Conservation (phyloP, 2,329 filamentous ascomycete genomes). For the Botrytis squamosa region DNA sequence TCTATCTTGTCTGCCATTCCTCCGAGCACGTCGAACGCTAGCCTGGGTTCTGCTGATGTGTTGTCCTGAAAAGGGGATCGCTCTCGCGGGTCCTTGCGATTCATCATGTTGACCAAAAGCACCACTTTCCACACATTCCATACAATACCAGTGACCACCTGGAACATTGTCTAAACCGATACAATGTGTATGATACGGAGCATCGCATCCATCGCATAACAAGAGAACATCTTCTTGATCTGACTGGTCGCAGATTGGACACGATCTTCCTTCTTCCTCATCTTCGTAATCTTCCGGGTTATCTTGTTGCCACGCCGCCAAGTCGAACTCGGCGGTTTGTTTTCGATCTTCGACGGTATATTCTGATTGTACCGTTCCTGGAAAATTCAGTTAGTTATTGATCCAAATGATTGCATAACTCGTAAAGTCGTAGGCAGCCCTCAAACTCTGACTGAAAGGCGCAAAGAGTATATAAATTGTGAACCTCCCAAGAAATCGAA, state of each 20-base stretch:
- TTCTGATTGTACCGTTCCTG: constrained; percentile 56
- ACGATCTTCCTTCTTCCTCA: constrained; percentile 67
- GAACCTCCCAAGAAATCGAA: neutral
- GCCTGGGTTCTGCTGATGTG: constrained; percentile 53
- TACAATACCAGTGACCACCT: constrained; percentile 83
- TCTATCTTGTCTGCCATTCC: constrained; percentile 69
- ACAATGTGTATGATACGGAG: constrained; percentile 88
- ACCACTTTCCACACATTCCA: constrained; percentile 61
- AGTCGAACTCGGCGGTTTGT: constrained; percentile 86
- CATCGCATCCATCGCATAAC: constrained; percentile 88
- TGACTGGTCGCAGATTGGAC: constrained; percentile 77
- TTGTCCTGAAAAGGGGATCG: constrained; percentile 22
- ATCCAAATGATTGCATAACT: neutral
- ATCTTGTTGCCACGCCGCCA: constrained; percentile 70
- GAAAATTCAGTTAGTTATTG: constrained; percentile 24
- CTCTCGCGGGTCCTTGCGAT: constrained; percentile 1
- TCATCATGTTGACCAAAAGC: neutral
- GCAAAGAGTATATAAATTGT: neutral
- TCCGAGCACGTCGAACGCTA: constrained; percentile 51
- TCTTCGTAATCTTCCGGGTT: constrained; percentile 62
- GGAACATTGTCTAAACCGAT: constrained; percentile 78
- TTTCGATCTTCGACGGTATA: constrained; percentile 76
- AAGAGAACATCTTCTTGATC: constrained; percentile 84
- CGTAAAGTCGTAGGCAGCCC: neutral
- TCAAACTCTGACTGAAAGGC: neutral